These are phyloP conservation scores for Fusarium haematococcum DNA, from an alignment of 2,329 filamentous ascomycete genomes.

Conservation along the genomic window DNA sequence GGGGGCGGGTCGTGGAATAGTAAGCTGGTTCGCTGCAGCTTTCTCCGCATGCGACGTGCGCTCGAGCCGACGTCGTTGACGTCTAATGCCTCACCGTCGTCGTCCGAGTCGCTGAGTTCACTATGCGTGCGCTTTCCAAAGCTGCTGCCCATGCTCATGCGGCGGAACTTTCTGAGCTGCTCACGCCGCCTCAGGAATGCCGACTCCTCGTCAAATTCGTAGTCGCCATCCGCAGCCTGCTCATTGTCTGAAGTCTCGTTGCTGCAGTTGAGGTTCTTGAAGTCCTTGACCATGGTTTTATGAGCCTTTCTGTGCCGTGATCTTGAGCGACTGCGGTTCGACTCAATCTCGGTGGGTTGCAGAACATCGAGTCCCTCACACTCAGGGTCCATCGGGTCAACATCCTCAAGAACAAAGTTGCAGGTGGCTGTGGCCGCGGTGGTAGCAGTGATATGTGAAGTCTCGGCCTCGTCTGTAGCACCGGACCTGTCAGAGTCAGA, in stretches of 20 bases:
- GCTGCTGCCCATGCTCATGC: slow-evolving; percentile 65
- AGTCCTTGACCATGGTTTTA: slow-evolving; percentile 56
- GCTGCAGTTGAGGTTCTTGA: slow-evolving; percentile 60
- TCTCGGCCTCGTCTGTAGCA: slow-evolving; percentile 39
- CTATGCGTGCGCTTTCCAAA: slow-evolving; percentile 67
- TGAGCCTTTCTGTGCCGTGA: slow-evolving; percentile 56
- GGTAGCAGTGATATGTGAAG: slow-evolving; percentile 33
- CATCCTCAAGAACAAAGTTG: slow-evolving; percentile 59
- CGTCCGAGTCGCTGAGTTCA: slow-evolving; percentile 65
- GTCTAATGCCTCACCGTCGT: slow-evolving; percentile 55
- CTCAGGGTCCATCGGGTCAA: slow-evolving; percentile 60
- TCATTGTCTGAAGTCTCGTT: slow-evolving; percentile 54
- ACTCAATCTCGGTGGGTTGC: slow-evolving; percentile 60
- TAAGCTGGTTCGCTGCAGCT: slow-evolving; percentile 60
- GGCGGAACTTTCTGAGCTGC: slow-evolving; percentile 57
- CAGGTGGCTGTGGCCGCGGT: slow-evolving; percentile 36
- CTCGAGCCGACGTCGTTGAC: slow-evolving; percentile 59
- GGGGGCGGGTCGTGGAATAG: slow-evolving; percentile 63
- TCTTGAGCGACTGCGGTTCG: slow-evolving; percentile 55
- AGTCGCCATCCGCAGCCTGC: slow-evolving; percentile 48
- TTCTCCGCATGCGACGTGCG: slow-evolving; percentile 60
- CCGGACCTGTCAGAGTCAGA: slow-evolving; percentile 41
- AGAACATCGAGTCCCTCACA: slow-evolving; percentile 57
- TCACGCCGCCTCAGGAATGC: slow-evolving; percentile 55
- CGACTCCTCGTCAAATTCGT: slow-evolving; percentile 54